Conservation (phyloP, 805 yeast species). For the Metschnikowia lunata region DNA sequence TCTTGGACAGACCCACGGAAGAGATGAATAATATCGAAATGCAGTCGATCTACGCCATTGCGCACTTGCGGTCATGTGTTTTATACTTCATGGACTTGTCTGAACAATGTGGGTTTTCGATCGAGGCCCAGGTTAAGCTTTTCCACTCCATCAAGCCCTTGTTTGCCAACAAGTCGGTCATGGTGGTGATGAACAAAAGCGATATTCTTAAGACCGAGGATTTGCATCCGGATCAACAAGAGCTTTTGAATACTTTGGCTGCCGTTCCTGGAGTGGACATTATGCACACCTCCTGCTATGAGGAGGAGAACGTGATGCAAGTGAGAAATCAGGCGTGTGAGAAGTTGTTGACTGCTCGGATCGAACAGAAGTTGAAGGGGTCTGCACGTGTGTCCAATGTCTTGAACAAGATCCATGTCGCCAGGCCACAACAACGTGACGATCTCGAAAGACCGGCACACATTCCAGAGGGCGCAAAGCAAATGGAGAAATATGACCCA, state of each 20-base stretch:
- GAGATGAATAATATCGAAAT: constrained; percentile 99
- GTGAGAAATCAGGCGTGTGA: constrained; percentile 98
- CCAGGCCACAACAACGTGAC: constrained; percentile 86
- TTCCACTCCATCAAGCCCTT: constrained; percentile 96
- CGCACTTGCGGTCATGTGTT: constrained; percentile 95
- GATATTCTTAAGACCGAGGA: constrained; percentile 87
- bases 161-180: constrained; percentile 93
- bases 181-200: constrained; percentile 92
- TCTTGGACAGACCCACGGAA: constrained; percentile 96
- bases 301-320: constrained; percentile 91
- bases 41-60: constrained; percentile 98
- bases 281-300: constrained; percentile 88
- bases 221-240: constrained; percentile 70
- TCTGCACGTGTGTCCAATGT: constrained; percentile 84
- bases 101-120: constrained; percentile 97
- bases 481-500: constrained; percentile 62
- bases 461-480: constrained; percentile 74
- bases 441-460: constrained; percentile 72
- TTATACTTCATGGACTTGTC: constrained; percentile 97
- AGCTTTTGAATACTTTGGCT: constrained; percentile 59
- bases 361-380: constrained; percentile 94
- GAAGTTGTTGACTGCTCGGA: constrained; percentile 88
- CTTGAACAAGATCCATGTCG: constrained; percentile 91
- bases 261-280: constrained; percentile 81
- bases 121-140: constrained; percentile 94